A percentile compares a stretch with the other conserved stretches of the same genome.
phyloP scores from a whole-genome alignment of 768 basidiomycete genomes.

The Boletus sp. region DNA sequence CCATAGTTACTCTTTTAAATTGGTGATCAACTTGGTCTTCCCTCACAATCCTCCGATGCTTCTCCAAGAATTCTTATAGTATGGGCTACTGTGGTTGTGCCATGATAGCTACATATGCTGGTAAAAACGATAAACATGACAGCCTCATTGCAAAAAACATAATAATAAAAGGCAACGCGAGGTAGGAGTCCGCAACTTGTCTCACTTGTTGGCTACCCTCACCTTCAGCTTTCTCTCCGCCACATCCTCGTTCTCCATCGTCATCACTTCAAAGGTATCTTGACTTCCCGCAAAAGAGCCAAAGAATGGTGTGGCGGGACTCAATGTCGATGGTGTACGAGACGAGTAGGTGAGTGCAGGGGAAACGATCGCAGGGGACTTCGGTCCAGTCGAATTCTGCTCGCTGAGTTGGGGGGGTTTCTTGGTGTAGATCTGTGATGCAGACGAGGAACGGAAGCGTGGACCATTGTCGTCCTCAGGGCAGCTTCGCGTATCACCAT shows the following conservation, averaged over 20 bases:
- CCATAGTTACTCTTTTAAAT: too few relatives aligned
- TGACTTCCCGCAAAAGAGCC: slow-evolving; percentile 45
- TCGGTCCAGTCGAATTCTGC: slow-evolving; percentile 23
- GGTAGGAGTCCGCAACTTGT: not conserved
- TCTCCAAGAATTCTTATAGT: slow-evolving; percentile 4
- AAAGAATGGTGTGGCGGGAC: slow-evolving; percentile 72
- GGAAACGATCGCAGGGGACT: slow-evolving; percentile 58
- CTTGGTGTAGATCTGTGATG: slow-evolving; percentile 15
- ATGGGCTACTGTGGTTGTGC: not conserved
- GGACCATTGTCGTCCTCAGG: slow-evolving; percentile 1
- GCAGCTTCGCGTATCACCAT: slow-evolving; percentile 11
- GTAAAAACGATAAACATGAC: slow-evolving; percentile 7
- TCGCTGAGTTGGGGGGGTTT: slow-evolving; percentile 12
- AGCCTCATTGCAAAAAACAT: slow-evolving; percentile 8
- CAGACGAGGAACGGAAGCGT: slow-evolving; percentile 8
- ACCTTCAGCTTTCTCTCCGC: slow-evolving; percentile 26
- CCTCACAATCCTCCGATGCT: not conserved
- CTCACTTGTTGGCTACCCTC: slow-evolving; percentile 18
- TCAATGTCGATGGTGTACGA: slow-evolving; percentile 61
- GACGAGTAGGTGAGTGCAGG: slow-evolving; percentile 71
- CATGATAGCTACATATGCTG: slow-evolving; percentile 4
- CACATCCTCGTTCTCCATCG: slow-evolving; percentile 21
- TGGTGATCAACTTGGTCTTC: too few relatives aligned
- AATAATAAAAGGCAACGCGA: not conserved
- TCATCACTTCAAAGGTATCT: slow-evolving; percentile 32